phyloP scores from a whole-genome alignment of 768 basidiomycete species.

The Coprinopsis marcescibilis region DNA sequence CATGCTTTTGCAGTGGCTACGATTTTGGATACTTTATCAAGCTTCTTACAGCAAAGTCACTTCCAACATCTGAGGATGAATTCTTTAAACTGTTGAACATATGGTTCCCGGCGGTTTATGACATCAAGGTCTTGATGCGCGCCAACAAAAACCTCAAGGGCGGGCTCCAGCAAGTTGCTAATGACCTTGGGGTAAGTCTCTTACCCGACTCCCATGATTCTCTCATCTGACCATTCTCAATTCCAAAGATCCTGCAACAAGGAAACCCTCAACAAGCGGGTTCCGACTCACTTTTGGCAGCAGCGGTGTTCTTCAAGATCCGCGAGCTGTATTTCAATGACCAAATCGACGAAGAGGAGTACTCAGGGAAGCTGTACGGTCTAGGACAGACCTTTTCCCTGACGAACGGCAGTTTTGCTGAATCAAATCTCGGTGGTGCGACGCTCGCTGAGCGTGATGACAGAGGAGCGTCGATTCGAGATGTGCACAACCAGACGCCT shows the following conservation, averaged over 20 bases:
- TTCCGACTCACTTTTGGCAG: slow-evolving; percentile 92
- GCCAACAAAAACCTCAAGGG: slow-evolving; percentile 83
- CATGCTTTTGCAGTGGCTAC: slow-evolving; percentile 64
- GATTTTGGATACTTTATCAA: slow-evolving; percentile 99
- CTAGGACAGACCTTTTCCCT: slow-evolving; percentile 74
- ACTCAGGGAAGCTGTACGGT: slow-evolving; percentile 79
- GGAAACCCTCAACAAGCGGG: slow-evolving; percentile 94
- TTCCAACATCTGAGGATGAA: slow-evolving; percentile 83
- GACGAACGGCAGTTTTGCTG: slow-evolving; percentile 61
- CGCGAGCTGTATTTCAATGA: slow-evolving; percentile 88
- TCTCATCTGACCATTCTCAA: background rate
- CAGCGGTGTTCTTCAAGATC: slow-evolving; percentile 95
- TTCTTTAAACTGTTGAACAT: slow-evolving; percentile 84
- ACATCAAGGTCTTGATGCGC: slow-evolving; percentile 96
- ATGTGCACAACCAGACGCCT: slow-evolving; percentile 54
- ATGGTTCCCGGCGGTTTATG: slow-evolving; percentile 97
- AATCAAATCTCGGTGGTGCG: slow-evolving; percentile 62
- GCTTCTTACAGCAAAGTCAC: slow-evolving; percentile 76
- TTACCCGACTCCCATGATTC: slow-evolving; percentile 4
- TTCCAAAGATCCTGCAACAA: slow-evolving; percentile 74
- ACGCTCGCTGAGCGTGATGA: slow-evolving; percentile 84
- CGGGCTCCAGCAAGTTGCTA: slow-evolving; percentile 89
- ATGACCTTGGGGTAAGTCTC: slow-evolving; percentile 88
- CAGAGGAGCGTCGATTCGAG: slow-evolving; percentile 40
- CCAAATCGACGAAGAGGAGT: slow-evolving; percentile 77